Conservation (phyloP, 148 eudicot species). For the Camellia sinensis region DNA sequence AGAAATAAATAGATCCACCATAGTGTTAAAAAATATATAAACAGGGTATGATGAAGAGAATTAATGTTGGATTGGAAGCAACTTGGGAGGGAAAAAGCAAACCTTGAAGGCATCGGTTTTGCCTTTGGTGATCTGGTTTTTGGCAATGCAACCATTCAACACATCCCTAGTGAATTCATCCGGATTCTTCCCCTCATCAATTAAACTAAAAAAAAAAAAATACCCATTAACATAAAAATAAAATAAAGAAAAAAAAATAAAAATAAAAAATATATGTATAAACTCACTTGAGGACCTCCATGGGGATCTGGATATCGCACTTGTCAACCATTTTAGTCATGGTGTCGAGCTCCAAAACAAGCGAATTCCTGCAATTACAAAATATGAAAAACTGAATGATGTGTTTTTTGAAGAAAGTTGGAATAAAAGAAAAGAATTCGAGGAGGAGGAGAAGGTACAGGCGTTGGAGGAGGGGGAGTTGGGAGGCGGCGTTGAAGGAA, state of each 20-base stretch:
- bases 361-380: conserved; percentile 34
- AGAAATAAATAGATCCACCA: too few relatives aligned
- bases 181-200: conserved; percentile 86
- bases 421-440: neutral
- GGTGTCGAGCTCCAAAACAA: conserved; percentile 76
- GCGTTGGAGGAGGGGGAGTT: conserved; percentile 81
- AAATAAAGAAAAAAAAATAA: conserved; percentile 2
- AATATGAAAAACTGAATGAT: neutral
- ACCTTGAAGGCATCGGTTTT: conserved; percentile 89
- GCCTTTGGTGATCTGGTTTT: conserved; percentile 75
- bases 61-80: neutral
- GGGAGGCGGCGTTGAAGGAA: conserved; percentile 73
- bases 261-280: neutral
- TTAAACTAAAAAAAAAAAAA: conserved; percentile 38
- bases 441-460: conserved; percentile 25
- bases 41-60: neutral
- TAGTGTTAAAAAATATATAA: neutral
- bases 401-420: neutral
- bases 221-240: neutral
- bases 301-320: conserved; percentile 73
- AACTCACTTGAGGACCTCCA: conserved; percentile 76
- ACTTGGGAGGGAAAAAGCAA: neutral
- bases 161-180: conserved; percentile 76
- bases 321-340: conserved; percentile 68
- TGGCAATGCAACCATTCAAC: conserved; percentile 66